phyloP scores from a whole-genome alignment of 1,139 yeast genomes.

The Wickerhamomyces sp. region DNA sequence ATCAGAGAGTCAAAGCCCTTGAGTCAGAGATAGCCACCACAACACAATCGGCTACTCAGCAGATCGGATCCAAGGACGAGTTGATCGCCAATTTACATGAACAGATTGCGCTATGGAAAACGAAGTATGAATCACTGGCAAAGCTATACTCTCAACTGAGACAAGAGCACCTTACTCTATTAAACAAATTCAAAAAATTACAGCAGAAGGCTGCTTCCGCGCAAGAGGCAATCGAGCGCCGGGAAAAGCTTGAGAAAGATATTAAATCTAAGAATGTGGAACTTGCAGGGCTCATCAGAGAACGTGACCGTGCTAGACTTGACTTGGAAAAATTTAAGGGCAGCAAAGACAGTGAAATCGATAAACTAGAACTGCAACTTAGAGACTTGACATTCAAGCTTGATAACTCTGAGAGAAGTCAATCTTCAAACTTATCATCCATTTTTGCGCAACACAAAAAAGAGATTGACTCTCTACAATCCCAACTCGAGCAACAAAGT shows the following conservation, averaged over 20 bases:
- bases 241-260: slow-evolving; percentile 80
- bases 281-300: slow-evolving; percentile 83
- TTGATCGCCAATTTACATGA: slow-evolving; percentile 66
- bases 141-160: slow-evolving; percentile 86
- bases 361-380: slow-evolving; percentile 59
- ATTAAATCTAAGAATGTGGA: slow-evolving; percentile 82
- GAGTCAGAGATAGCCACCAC: slow-evolving; percentile 68
- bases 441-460: slow-evolving; percentile 59
- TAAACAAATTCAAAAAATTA: slow-evolving; percentile 74
- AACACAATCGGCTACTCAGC: slow-evolving; percentile 65
- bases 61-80: slow-evolving; percentile 73
- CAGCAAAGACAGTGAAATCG: slow-evolving; percentile 61
- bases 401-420: slow-evolving; percentile 60
- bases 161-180: slow-evolving; percentile 81
- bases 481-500: slow-evolving; percentile 29
- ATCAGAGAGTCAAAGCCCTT: slow-evolving; percentile 74
- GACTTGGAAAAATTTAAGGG: slow-evolving; percentile 74
- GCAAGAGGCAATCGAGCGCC: slow-evolving; percentile 82
- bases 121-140: slow-evolving; percentile 85
- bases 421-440: slow-evolving; percentile 59
- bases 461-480: slow-evolving; percentile 42
- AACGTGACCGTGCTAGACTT: slow-evolving; percentile 82
- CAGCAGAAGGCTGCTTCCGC: slow-evolving; percentile 92
- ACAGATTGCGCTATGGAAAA: slow-evolving; percentile 75
- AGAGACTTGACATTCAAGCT: slow-evolving; percentile 58